These are phyloP conservation scores for Xylariales sp. DNA, from an alignment of 2,329 filamentous ascomycete genomes.

Conservation along the genomic window DNA sequence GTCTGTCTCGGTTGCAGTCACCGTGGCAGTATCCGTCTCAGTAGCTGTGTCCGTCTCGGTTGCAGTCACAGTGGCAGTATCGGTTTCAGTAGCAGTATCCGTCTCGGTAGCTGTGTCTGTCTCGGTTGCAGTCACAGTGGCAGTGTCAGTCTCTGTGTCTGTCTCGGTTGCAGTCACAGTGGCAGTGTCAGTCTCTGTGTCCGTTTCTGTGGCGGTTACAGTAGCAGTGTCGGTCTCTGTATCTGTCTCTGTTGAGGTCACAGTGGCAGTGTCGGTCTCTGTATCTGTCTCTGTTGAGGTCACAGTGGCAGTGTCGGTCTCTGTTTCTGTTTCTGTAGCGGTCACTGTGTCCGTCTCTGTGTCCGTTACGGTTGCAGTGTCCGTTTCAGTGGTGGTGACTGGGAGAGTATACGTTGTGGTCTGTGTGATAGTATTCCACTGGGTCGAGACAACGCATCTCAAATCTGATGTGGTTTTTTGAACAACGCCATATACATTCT, in stretches of 20 bases:
- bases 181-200: slow-evolving; percentile 5
- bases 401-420: slow-evolving; percentile 7
- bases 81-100: slow-evolving; percentile 1
- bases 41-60: slow-evolving; percentile 3
- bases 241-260: slow-evolving; percentile 4
- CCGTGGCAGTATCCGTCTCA: slow-evolving; percentile 16
- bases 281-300: slow-evolving; percentile 4
- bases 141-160: slow-evolving; percentile 4
- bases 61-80: background rate
- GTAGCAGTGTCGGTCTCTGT: background rate
- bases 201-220: background rate
- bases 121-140: slow-evolving; percentile 1
- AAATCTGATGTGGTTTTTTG: slow-evolving; percentile 1
- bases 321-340: background rate
- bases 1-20: slow-evolving; percentile 9
- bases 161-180: slow-evolving; percentile 2
- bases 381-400: slow-evolving; percentile 5
- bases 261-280: slow-evolving; percentile 1
- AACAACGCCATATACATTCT: no score
- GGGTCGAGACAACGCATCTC: slow-evolving; percentile 5
- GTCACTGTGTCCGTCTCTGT: background rate
- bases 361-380: background rate
- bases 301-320: background rate
- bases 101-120: background rate
- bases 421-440: slow-evolving; percentile 6